These are phyloP conservation scores for Rosa hybrid DNA, from an alignment of 331 rosid genomes.

Conservation along the genomic window DNA sequence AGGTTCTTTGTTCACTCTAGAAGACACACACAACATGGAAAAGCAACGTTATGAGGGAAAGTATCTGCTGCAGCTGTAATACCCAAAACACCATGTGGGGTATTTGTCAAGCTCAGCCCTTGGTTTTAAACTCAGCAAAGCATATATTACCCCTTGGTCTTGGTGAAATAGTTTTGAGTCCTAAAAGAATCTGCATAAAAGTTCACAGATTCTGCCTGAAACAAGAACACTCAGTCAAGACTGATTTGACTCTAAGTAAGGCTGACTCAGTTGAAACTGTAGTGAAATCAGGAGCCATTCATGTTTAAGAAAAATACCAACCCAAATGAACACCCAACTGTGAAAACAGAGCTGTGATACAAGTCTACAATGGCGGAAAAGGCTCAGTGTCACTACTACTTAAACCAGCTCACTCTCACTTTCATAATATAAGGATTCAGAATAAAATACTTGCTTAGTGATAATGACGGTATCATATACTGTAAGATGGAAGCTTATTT, in stretches of 20 bases:
- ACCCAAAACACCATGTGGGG: constrained; percentile 53
- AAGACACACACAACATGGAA: constrained; percentile 50
- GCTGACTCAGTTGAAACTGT: constrained; percentile 5
- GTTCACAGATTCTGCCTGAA: not conserved
- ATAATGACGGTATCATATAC: not conserved
- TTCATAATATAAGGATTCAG: not conserved
- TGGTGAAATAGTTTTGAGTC: not conserved
- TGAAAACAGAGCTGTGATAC: constrained; percentile 11
- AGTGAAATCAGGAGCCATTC: constrained; percentile 11
- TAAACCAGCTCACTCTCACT: constrained; percentile 12
- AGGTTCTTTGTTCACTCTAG: constrained; percentile 32
- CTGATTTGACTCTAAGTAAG: constrained; percentile 6
- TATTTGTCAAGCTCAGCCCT: constrained; percentile 28
- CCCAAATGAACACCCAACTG: not conserved
- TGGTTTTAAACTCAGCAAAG: constrained; percentile 21
- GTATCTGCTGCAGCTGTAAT: constrained; percentile 59
- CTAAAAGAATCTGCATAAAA: constrained; percentile 12
- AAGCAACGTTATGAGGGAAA: constrained; percentile 82
- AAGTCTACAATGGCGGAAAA: not conserved
- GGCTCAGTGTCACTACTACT: not conserved
- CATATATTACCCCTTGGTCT: constrained; percentile 9
- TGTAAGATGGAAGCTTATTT: not conserved
- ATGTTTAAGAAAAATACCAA: not conserved
- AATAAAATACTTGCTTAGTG: not conserved
- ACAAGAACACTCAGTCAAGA: not conserved